phyloP scores from a whole-genome alignment of 2,329 filamentous ascomycete genomes.

The Esteya vermicola region DNA sequence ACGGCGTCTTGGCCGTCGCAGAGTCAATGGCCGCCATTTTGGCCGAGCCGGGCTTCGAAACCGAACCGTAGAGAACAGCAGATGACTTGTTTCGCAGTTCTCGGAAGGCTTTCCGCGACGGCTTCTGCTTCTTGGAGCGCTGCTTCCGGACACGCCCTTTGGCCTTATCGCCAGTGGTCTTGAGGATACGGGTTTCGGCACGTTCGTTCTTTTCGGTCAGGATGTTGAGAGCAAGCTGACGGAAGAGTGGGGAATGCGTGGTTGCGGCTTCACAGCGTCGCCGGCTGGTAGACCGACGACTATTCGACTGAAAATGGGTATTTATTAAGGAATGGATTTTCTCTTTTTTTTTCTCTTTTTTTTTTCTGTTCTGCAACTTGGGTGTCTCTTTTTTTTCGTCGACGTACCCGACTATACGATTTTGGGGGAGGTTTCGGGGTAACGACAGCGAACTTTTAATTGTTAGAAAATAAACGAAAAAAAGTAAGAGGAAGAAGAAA shows the following conservation, averaged over 20 bases:
- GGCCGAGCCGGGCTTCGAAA: neutral
- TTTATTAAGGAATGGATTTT: too few species aligned
- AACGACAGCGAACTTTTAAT: neutral
- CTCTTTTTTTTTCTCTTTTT: neutral
- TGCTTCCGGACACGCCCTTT: conserved; percentile 11
- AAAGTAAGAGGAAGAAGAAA: too few species aligned
- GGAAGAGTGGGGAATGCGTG: conserved; percentile 59
- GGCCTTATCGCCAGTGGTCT: conserved; percentile 6
- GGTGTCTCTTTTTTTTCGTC: too few species aligned
- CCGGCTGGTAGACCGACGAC: conserved; percentile 6
- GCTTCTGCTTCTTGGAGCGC: conserved; percentile 12
- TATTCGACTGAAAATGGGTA: neutral
- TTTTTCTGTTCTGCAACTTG: neutral
- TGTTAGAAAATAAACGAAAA: too few species aligned
- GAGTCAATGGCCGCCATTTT: conserved; percentile 3
- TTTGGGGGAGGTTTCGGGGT: neutral
- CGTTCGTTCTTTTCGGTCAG: conserved; percentile 21
- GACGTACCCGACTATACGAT: neutral
- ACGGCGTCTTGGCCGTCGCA: conserved; percentile 24
- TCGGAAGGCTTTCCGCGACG: conserved; percentile 8
- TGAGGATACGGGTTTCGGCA: conserved; percentile 3
- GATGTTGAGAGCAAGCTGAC: conserved; percentile 35
- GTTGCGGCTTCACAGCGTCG: conserved; percentile 31
- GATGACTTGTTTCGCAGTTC: conserved; percentile 10
- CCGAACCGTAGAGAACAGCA: neutral